These are phyloP conservation scores for Metschnikowia lunata DNA, from an alignment of 805 yeast species.

Conservation along the genomic window DNA sequence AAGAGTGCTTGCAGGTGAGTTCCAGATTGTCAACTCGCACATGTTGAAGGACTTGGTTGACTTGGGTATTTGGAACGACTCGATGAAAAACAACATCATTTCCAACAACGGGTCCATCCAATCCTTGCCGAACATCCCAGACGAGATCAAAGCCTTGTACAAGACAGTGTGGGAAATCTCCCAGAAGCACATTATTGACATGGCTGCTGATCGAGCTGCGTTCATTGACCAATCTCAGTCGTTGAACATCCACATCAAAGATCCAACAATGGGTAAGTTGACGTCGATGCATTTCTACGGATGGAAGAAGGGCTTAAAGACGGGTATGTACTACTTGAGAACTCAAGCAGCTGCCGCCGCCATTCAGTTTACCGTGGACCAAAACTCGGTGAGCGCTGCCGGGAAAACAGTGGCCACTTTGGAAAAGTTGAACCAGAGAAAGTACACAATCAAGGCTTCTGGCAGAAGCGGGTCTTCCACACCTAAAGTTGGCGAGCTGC, in stretches of 20 bases:
- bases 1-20: conserved; percentile 61
- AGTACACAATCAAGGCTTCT: conserved; percentile 25
- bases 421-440: conserved; percentile 38
- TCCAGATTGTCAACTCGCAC: conserved; percentile 59
- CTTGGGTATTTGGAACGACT: conserved; percentile 54
- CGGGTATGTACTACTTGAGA: conserved; percentile 97
- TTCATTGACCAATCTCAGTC: conserved; percentile 91
- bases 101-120: conserved; percentile 57
- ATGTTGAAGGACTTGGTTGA: conserved; percentile 55
- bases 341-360: conserved; percentile 98
- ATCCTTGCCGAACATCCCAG: conserved; percentile 50
- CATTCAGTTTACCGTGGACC: conserved; percentile 70
- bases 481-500: conserved; percentile 15
- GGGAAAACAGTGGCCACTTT: conserved; percentile 35
- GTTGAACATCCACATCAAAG: conserved; percentile 79
- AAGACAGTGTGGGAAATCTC: conserved; percentile 62
- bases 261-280: conserved; percentile 93
- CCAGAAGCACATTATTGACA: conserved; percentile 53
- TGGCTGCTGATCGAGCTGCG: conserved; percentile 71
- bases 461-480: conserved; percentile 21
- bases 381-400: conserved; percentile 37
- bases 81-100: conserved; percentile 54
- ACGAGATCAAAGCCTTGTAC: conserved; percentile 49
- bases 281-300: conserved; percentile 99
- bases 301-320: conserved; percentile 97